These are phyloP conservation scores for Canna indica DNA, from an alignment of 176 grass and related monocot species.

Conservation along the genomic window DNA sequence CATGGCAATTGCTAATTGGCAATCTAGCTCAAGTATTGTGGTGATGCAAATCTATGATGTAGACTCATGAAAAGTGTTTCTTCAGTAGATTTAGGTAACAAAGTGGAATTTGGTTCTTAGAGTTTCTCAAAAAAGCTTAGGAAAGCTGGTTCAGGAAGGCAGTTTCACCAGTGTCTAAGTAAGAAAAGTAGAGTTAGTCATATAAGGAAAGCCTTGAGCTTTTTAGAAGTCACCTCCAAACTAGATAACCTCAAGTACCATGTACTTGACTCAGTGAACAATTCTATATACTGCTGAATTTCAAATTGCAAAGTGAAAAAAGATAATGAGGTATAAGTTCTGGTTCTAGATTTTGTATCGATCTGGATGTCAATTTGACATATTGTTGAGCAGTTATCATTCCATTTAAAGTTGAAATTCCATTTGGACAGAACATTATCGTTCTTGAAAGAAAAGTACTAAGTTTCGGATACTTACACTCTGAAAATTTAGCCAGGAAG, in stretches of 20 bases:
- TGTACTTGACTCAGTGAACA: neutral
- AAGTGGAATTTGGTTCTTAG: neutral
- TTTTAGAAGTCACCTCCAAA: neutral
- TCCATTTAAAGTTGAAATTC: neutral
- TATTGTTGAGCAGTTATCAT: neutral
- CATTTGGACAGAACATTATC: neutral
- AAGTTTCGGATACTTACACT: slow-evolving; percentile 9
- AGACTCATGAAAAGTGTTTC: neutral
- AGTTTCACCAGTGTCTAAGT: too few species aligned
- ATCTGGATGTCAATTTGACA: neutral
- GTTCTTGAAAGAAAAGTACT: neutral
- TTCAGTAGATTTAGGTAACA: neutral
- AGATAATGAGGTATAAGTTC: neutral
- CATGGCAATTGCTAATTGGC: too few species aligned
- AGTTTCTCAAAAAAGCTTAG: too few species aligned
- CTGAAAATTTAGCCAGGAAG: slow-evolving; percentile 23
- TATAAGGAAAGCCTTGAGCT: too few species aligned
- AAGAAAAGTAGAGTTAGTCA: too few species aligned
- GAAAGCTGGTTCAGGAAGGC: too few species aligned
- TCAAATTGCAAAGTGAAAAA: neutral
- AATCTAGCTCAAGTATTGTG: neutral
- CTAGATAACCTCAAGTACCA: neutral
- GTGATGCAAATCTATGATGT: neutral
- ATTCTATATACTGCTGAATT: neutral
- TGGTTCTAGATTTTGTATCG: neutral